Conservation (phyloP, 345 rosid genomes). For the Anacardium occidentale region DNA sequence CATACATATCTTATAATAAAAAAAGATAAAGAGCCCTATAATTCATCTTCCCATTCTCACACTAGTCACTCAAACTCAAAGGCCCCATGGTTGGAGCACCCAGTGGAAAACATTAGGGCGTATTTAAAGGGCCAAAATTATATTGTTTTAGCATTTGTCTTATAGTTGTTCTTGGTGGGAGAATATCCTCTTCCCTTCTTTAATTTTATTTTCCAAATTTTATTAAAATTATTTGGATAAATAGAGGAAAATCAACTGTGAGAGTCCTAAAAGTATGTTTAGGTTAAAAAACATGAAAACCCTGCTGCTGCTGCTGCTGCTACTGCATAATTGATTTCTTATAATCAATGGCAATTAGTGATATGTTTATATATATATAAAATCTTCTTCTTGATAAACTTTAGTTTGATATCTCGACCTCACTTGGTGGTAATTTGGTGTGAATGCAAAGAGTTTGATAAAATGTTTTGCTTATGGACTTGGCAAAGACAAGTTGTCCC, state of each 20-base stretch:
- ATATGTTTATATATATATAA: not conserved
- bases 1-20: not conserved
- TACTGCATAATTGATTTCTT: too few relatives aligned
- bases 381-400: not conserved
- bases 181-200: slow-evolving; percentile 14
- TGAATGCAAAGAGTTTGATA: not conserved
- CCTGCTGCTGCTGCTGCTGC: too few relatives aligned
- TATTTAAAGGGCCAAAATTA: slow-evolving; percentile 27
- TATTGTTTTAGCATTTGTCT: slow-evolving; percentile 26
- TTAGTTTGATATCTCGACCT: not conserved
- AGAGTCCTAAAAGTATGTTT: too few relatives aligned
- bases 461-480: slow-evolving; percentile 3
- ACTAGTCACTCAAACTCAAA: slow-evolving; percentile 6
- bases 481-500: slow-evolving; percentile 21
- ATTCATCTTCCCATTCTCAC: slow-evolving; percentile 23
- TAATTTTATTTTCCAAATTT: too few relatives aligned
- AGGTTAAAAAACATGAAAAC: too few relatives aligned
- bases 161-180: slow-evolving; percentile 31
- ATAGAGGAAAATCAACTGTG: not conserved
- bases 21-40: slow-evolving; percentile 5
- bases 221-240: too few relatives aligned
- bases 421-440: slow-evolving; percentile 18
- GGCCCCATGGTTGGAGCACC: slow-evolving; percentile 33
- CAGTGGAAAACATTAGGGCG: slow-evolving; percentile 41
- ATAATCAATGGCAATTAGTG: not conserved